phyloP scores from a whole-genome alignment of 345 rosid species.

The Moringa oleifera region DNA sequence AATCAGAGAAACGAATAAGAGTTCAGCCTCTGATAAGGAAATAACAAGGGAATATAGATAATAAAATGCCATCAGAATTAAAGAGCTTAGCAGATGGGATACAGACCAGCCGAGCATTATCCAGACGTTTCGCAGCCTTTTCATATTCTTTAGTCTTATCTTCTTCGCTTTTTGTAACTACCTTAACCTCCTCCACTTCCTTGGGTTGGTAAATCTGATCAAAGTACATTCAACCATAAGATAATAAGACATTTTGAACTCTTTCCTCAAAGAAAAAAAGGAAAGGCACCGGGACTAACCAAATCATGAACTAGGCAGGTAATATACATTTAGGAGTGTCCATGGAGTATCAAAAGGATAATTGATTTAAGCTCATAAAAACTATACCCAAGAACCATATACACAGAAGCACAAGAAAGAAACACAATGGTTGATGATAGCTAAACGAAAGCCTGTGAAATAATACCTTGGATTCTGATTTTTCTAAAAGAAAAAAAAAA shows the following conservation, averaged over 20 bases:
- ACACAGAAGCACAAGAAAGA: too few relatives aligned
- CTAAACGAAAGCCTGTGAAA: too few relatives aligned
- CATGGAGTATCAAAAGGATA: neutral
- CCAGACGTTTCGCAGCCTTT: slow-evolving; percentile 73
- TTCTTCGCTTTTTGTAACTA: slow-evolving; percentile 41
- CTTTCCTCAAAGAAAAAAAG: neutral
- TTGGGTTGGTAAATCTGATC: slow-evolving; percentile 58
- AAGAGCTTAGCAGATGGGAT: slow-evolving; percentile 11
- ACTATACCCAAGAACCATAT: neutral
- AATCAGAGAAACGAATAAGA: too few relatives aligned
- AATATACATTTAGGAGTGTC: neutral
- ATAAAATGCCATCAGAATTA: too few relatives aligned
- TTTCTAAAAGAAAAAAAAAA: too few relatives aligned
- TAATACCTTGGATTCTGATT: too few relatives aligned
- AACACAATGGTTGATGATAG: too few relatives aligned
- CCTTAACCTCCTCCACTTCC: slow-evolving; percentile 76
- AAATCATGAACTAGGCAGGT: neutral
- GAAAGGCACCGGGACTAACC: neutral
- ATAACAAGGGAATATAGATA: too few relatives aligned
- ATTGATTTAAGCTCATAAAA: neutral
- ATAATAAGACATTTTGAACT: neutral
- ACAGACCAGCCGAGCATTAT: slow-evolving; percentile 61
- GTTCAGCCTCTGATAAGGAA: too few relatives aligned
- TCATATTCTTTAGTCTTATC: slow-evolving; percentile 59
- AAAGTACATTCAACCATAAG: slow-evolving; percentile 7